A percentile compares a stretch with the other conserved stretches of the same genome.
Evolutionary conservation across 208 protist genomes (phyloP).

Genomic region (Leishmania amazonensis): DNA sequence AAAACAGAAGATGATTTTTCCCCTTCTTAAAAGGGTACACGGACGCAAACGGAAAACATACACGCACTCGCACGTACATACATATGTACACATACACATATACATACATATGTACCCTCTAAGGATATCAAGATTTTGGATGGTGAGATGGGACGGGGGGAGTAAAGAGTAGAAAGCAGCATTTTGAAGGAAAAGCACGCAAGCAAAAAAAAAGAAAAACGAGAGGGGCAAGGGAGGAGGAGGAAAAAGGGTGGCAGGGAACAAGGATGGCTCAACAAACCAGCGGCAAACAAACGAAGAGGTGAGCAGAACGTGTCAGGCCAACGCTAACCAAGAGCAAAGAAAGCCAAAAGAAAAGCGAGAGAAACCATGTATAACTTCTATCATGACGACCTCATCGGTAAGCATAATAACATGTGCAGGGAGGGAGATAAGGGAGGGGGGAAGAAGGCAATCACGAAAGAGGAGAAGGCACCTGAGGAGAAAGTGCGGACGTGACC

Average conservation of each 20-base stretch:
- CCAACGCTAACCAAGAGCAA: neutral
- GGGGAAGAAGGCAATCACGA: neutral
- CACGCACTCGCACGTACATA: neutral
- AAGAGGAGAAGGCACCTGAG: neutral
- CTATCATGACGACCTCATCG: neutral
- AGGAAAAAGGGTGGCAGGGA: neutral
- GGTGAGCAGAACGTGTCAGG: neutral
- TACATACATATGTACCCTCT: neutral
- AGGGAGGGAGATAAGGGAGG: neutral
- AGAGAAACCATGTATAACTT: neutral
- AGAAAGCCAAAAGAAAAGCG: neutral
- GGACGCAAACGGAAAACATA: neutral
- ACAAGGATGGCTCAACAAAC: neutral
- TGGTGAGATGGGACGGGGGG: neutral
- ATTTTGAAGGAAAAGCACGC: neutral
- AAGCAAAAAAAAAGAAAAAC: neutral
- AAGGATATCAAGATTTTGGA: neutral
- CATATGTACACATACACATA: neutral
- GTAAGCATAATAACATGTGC: neutral
- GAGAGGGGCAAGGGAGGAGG: neutral
- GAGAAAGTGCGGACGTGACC: neutral
- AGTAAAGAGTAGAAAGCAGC: neutral
- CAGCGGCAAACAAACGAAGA: neutral
- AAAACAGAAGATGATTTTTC: neutral
- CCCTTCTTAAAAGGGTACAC: neutral